Base-by-base conservation (phyloP, 305 asterid species). In the Solanum hybrid region DNA sequence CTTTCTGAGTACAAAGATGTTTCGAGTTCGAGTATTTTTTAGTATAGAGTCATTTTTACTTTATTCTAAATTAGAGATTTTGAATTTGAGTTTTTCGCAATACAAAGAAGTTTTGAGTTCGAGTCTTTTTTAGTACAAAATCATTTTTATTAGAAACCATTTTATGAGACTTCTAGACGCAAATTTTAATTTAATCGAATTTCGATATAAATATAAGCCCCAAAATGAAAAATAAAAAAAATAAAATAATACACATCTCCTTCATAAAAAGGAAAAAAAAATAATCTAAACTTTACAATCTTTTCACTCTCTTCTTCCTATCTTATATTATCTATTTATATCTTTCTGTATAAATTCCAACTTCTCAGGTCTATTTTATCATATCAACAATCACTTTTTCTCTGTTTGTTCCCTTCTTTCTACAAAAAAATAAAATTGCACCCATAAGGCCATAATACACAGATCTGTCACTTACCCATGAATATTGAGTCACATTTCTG, bases 401-500 rank as follows among this genome's bases (percentile, higher is more conserved):
- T 41, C 72, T 82, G 72, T 81, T n/a, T 81, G 68, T 38, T 39
- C 36, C 86, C 61, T 75, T 75, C 37, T 27, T 39, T 45, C 88
- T 45, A 0, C 73, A 27, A 83, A 39, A 26, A 0, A 26, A 13
- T 1, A 41, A 24, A 82, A 51, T 2, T 84, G 39, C 75, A 45
- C 38, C 82, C 90, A 26, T 20, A 20, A 61, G 26, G 72, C 72
- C 72, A 61, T 89, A 39, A 24, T 31, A 68, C 68, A 26, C 89
- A 91, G 86, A 89, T 91, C 92, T 13, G 61, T 3, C 26, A 15
- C 79, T 79, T 45, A 27, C 32, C n/a, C 77, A 31, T 84, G 88
- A 84, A 84, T 84, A 89, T 26, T 85, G 79, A 89, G 79, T 36
- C 78, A 88, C 90, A 38, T 89, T 89, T 57, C 45, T 84, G 79